Evolutionary conservation across 768 basidiomycete species (phyloP), one percentile per base, ranked within the genome.

Genomic region (Gloeopeniophorella convolvens): DNA sequence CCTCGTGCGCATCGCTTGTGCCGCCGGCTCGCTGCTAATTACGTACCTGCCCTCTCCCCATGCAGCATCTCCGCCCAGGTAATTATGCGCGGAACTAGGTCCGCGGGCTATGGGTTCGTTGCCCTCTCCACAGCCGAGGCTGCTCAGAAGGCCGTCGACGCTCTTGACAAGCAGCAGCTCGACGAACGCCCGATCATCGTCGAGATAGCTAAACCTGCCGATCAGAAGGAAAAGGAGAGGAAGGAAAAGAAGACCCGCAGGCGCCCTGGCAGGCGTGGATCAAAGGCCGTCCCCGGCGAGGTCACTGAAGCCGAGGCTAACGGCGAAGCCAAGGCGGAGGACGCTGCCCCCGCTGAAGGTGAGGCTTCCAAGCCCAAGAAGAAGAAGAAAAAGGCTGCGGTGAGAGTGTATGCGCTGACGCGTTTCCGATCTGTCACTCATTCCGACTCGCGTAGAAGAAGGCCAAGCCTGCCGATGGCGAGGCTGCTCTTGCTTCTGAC

Each of bases 31-130:
- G 16, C 46, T 55, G 24, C 47, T 49, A 24, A 54, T 59, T n/a
- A 27, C 55, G 26, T 20, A 31, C 23, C 35, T 40, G 41, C 59
- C 59, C 39, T 32, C 40, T 55, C 51, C 54, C 53, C 50, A 54
- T 48, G 0, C 56, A 94, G 90, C 65, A 70, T 88, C 62, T 82
- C 88, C 58, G 88, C 80, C 60, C 84, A 89, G 69, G 80, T 94
- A 69, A 91, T 94, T 70, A 72, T 82, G 70, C 89, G 90, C 60
- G 87, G 88, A 64, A 72, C 73, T 50, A 85, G 88, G 66, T 85
- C 90, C 55, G 85, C 90, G 64, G 89, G 92, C 54, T 95, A 94
- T 70, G 92, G 90, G 60, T 95, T 95, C 68, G 91, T 94, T 65
- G 82, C 90, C 60, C 75, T 92, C 68, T 71, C 78, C 64, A 83